Evolutionary conservation across 208 protist genomes (phyloP), one percentile per base, ranked within the genome.

Genomic region (Crithidia brevicula): DNA sequence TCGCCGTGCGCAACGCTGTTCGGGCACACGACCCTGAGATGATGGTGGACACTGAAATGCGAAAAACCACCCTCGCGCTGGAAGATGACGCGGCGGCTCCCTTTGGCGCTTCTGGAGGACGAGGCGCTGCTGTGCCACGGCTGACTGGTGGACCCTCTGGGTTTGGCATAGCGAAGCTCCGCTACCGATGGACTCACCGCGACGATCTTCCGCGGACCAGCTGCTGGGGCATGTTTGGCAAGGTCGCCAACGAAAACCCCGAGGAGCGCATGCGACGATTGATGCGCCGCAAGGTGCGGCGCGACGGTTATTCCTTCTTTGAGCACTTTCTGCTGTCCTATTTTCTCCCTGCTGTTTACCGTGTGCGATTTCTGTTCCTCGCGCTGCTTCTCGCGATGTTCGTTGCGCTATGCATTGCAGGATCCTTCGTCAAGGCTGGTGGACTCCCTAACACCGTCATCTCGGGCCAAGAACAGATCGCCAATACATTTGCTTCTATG

Each of bases 281-380:
- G 42, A 74, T 83, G 63, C 20, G 31, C 7, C 66, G 74, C 16
- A 68, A 71, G 30, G 64, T 82, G 30, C 74, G 71, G 53, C 57
- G 65, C 8, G 71, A 87, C 49, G 74, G 63, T 28, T 88, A 79
- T 68, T 80, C 71, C 13, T 38, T 83, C 22, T 78, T 77, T 46
- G 78, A 88, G 60, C 74, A 62, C 59, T 51, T 84, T 28, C 27
- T 88, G 31, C 47, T 77, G 11, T 31, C 30, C 20, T 63, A 49
- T 15, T 77, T 72, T 47, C 47, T 81, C 4, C 74, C 77, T 2
- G 13, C 28, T 8, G 25, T 82, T 6, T 38, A 80, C 51, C 36
- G 10, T 31, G 23, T 36, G 23, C 70, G 78, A 15, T 84, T 38
- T 28, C 52, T 57, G 15, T 50, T 84, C 18, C 45, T 81, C 8